phyloP scores from a whole-genome alignment of 257 asterid genomes.

The Scutellaria galericulata region DNA sequence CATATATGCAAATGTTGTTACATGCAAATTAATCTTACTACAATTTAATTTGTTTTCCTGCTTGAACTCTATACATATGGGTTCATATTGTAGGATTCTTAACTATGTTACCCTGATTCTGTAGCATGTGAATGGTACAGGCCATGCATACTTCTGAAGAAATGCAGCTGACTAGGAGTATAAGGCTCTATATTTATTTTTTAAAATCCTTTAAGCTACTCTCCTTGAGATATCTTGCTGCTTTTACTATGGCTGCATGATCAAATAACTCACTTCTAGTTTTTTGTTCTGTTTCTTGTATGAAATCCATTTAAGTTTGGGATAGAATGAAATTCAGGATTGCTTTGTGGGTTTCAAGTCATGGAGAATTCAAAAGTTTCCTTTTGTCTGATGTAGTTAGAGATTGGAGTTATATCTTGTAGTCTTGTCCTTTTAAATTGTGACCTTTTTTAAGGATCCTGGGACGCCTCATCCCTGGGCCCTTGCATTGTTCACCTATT shows the following conservation, averaged over 20 bases:
- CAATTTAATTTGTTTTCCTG: conserved; percentile 9
- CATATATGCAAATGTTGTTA: no score
- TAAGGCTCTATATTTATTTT: neutral
- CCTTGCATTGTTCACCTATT: no score
- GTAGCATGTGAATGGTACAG: conserved; percentile 16
- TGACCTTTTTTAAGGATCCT: no score
- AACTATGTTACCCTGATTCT: conserved; percentile 14
- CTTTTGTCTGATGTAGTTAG: no score
- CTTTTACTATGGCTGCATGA: neutral
- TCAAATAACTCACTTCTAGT: conserved; percentile 9
- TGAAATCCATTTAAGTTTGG: neutral
- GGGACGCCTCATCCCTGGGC: no score
- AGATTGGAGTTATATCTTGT: no score
- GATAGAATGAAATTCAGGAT: no score
- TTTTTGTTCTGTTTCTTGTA: conserved; percentile 30
- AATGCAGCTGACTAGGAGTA: conserved; percentile 24
- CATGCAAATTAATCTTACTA: neutral
- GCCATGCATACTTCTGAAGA: neutral
- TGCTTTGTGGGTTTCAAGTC: no score
- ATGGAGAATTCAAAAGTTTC: no score
- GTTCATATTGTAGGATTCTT: neutral
- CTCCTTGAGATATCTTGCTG: conserved; percentile 4
- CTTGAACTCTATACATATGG: neutral
- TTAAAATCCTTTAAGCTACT: neutral
- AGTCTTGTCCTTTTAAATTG: no score